Evolutionary conservation across 148 eudicot genomes (phyloP).

Genomic region (Rhododendron kiyosumense): DNA sequence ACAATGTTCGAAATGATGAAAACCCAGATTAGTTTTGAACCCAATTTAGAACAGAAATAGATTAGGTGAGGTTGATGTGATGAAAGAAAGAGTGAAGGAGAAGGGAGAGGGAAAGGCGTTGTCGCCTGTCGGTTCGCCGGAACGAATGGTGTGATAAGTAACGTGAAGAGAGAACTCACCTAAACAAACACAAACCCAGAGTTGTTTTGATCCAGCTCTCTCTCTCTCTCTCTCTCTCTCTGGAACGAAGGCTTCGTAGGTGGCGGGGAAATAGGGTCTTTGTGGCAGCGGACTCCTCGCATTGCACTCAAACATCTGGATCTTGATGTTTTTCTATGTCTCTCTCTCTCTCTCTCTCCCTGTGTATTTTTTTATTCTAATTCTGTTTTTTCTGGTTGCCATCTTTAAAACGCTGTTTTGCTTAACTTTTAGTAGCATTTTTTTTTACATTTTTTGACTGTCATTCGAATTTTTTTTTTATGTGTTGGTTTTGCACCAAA

Average conservation of each 20-base stretch:
- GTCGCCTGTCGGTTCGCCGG: not conserved
- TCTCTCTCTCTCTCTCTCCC: not conserved
- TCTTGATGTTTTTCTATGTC: too few relatives aligned
- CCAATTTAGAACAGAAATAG: not conserved
- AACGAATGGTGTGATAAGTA: conserved; percentile 10
- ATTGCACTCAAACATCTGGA: not conserved
- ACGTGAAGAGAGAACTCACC: not conserved
- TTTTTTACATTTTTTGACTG: too few relatives aligned
- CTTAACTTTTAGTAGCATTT: too few relatives aligned
- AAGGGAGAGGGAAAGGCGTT: not conserved
- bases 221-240: not conserved
- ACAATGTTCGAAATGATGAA: not conserved
- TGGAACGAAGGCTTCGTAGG: not conserved
- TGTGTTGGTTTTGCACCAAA: too few relatives aligned
- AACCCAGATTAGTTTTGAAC: not conserved
- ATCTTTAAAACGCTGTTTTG: too few relatives aligned
- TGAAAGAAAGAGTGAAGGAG: not conserved
- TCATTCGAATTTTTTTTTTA: too few relatives aligned
- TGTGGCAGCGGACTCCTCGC: conserved; percentile 14
- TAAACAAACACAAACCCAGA: not conserved
- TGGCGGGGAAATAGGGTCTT: conserved; percentile 17
- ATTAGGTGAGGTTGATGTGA: not conserved
- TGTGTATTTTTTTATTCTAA: not conserved
- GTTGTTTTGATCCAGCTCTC: not conserved
- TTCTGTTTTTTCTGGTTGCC: not conserved